A percentile compares a stretch with the other conserved stretches of the same genome.
Evolutionary conservation across 2,329 filamentous ascomycete species (phyloP).

Genomic region (Fonsecaea monophora): DNA sequence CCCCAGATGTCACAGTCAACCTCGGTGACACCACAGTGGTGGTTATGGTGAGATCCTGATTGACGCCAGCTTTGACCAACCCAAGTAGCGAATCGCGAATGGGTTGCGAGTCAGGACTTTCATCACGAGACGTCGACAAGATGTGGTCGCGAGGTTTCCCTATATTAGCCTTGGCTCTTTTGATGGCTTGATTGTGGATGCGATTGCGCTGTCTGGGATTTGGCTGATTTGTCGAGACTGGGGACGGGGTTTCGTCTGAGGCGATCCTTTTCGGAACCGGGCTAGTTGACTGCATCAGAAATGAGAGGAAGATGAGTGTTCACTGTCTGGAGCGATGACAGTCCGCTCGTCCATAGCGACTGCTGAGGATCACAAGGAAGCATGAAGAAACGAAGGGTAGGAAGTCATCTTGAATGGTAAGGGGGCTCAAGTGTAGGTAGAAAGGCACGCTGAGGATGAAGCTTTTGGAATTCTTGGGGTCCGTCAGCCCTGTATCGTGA

Average conservation of each 20-base stretch:
- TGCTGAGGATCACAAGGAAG: neutral
- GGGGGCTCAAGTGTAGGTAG: no score
- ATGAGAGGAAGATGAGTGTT: neutral
- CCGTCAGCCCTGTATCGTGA: neutral
- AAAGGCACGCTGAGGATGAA: neutral
- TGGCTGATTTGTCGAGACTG: neutral
- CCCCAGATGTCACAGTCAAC: constrained; percentile 17
- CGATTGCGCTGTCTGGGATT: constrained; percentile 20
- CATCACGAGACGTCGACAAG: neutral
- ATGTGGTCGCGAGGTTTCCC: constrained; percentile 16
- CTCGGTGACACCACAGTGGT: constrained; percentile 7
- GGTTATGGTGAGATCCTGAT: neutral
- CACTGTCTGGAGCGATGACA: constrained; percentile 7
- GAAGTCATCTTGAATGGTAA: neutral
- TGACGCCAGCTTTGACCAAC: neutral
- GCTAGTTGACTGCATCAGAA: constrained; percentile 13
- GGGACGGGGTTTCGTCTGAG: neutral
- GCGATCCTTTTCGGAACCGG: neutral
- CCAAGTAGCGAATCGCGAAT: neutral
- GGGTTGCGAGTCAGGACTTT: neutral
- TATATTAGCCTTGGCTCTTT: constrained; percentile 18
- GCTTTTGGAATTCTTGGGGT: neutral
- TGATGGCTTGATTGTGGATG: constrained; percentile 21
- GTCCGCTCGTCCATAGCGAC: constrained; percentile 16
- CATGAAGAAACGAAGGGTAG: neutral